Base-by-base conservation (phyloP, 2,329 filamentous ascomycete genomes). In the Arthrinium phaeospermum region DNA sequence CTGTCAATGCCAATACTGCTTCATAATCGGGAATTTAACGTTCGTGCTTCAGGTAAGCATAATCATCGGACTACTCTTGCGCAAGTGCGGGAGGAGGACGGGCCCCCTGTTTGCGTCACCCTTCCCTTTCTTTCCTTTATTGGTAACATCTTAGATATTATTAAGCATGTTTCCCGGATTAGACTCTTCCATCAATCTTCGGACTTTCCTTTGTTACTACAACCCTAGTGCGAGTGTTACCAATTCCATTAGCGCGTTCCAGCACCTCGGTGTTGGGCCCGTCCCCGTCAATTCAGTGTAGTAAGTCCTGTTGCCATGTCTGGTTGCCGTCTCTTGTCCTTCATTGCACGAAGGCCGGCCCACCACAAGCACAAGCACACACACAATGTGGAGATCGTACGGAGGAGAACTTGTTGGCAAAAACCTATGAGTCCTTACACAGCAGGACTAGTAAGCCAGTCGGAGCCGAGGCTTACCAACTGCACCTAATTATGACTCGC, bases 251-350 rank as follows among this genome's bases (percentile, higher is more conserved):
- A 64, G 57, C 34, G 34, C 22, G 34, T 64, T 64, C 57, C 57
- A 64, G 57, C 34, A 19, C 57, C 57, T 41, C 13, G 57, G 57
- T 41, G 57, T 6, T 64, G 57, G 57, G 57, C 41, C 34, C 10
- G 37, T 41, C 37, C 37, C 57, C 34, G 57, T 49, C 46, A 49
- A 19, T 41, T 41, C 1, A 10, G 37, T 10, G 1, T 34, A 27
- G 51, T 57, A 57, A 57, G 51, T 57, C 13, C 27, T 27, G 51
- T 57, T 57, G 51, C 51, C 51, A 57, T 47, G 16, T 47, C 45
- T 19, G 16, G 16, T 22, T 57, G 27, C 27, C 51, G 51, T 57
- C 27, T 57, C 24, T 22, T 61, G 53, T 61, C 53, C 41, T 30
- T 34, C 51, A 19, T 4, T n/a, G 47, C 27, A 57, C 51, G 30